These are phyloP conservation scores for Rhypophila decipiens DNA, from an alignment of 495 filamentous ascomycete genomes.

Conservation along the genomic window DNA sequence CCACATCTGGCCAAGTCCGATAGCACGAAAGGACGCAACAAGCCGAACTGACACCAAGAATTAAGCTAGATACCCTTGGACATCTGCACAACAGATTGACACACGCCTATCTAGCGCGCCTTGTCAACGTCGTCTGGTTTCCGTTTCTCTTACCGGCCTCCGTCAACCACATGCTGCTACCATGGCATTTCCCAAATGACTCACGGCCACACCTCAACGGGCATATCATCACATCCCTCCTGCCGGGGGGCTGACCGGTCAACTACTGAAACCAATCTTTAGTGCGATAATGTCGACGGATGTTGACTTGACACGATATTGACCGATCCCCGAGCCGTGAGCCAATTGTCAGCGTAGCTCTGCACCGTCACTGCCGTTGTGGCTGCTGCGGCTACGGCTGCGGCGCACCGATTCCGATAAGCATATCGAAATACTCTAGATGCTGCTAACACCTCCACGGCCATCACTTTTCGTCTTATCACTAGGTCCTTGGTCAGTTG, in stretches of 20 bases:
- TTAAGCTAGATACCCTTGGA: too few relatives aligned
- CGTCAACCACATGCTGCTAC: too few relatives aligned
- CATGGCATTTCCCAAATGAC: not conserved
- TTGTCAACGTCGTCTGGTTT: too few relatives aligned
- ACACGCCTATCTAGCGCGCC: too few relatives aligned
- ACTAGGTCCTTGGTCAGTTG: too few relatives aligned
- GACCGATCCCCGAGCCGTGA: too few relatives aligned
- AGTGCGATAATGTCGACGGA: not conserved
- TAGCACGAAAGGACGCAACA: too few relatives aligned
- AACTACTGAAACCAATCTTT: not conserved
- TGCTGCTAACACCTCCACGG: not conserved
- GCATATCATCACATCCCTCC: not conserved
- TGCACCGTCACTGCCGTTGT: not conserved
- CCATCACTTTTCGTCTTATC: not conserved
- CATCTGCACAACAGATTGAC: too few relatives aligned
- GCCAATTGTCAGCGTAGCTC: too few relatives aligned
- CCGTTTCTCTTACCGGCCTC: too few relatives aligned
- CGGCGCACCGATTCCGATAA: not conserved
- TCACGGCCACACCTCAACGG: not conserved
- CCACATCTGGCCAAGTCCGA: too few relatives aligned
- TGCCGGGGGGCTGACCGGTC: not conserved
- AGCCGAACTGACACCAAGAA: too few relatives aligned
- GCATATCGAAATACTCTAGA: not conserved
- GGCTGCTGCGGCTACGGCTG: not conserved
- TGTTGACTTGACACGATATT: not conserved